Percentiles rank a stretch among this genome's conserved stretches.
These are phyloP conservation scores for Serendipita indica DNA, from an alignment of 768 basidiomycete genomes.

Conservation along the genomic window DNA sequence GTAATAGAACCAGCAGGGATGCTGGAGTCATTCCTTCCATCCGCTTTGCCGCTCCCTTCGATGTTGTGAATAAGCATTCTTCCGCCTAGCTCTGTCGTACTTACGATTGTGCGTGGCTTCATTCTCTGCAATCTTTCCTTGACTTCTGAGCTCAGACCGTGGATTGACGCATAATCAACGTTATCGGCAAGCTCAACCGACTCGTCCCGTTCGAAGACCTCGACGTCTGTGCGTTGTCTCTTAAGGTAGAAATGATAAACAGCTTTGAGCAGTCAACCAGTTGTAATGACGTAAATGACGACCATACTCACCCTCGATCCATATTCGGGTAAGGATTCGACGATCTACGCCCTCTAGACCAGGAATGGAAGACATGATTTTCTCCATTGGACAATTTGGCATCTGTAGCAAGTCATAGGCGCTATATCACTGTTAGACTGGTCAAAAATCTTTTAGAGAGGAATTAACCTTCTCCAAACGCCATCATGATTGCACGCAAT, in stretches of 20 bases:
- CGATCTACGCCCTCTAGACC: conserved; percentile 37
- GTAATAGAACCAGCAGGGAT: conserved; percentile 47
- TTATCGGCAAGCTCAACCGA: conserved; percentile 47
- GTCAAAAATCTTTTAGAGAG: background rate
- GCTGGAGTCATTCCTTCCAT: conserved; percentile 91
- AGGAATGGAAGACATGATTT: conserved; percentile 33
- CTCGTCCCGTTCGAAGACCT: conserved; percentile 63
- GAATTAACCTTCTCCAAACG: conserved; percentile 27
- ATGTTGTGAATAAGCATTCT: background rate
- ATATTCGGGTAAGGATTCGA: conserved; percentile 41
- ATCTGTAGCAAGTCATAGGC: conserved; percentile 60
- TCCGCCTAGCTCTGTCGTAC: conserved; percentile 13
- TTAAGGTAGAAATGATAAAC: conserved; percentile 31
- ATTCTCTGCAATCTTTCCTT: conserved; percentile 45
- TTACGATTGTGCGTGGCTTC: conserved; percentile 54
- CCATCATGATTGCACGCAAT: conserved; percentile 31
- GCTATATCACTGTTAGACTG: conserved; percentile 26
- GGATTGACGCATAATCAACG: conserved; percentile 52
- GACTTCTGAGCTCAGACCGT: conserved; percentile 64
- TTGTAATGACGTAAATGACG: conserved; percentile 22
- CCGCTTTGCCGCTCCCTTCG: conserved; percentile 75
- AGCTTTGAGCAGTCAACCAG: conserved; percentile 36
- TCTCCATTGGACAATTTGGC: conserved; percentile 33
- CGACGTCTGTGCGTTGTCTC: conserved; percentile 64
- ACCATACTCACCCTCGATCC: conserved; percentile 46